These are phyloP conservation scores for Eucalyptus sideroxylon DNA, from an alignment of 345 rosid genomes.

Conservation along the genomic window DNA sequence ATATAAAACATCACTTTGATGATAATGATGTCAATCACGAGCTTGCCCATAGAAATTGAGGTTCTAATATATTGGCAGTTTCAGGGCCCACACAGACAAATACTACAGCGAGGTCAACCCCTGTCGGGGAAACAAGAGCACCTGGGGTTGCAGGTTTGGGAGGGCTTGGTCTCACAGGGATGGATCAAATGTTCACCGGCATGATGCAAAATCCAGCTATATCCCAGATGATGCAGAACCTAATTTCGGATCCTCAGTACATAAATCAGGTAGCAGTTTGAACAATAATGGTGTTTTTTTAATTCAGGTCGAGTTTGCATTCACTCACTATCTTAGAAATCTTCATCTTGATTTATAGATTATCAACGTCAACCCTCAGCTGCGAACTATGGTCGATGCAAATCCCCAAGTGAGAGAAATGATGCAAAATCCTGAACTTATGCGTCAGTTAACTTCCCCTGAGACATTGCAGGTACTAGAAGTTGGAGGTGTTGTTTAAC, in stretches of 20 bases:
- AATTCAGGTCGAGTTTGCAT: not conserved
- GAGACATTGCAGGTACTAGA: conserved; percentile 62
- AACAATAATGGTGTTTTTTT: not conserved
- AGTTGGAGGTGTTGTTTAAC: not conserved
- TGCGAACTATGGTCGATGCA: conserved; percentile 40
- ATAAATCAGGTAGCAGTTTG: conserved; percentile 59
- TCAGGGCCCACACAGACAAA: conserved; percentile 41
- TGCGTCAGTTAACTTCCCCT: conserved; percentile 69
- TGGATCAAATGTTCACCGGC: conserved; percentile 34
- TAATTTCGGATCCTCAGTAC: conserved; percentile 71
- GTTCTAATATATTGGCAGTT: not conserved
- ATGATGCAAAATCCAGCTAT: conserved; percentile 75
- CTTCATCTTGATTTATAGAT: conserved; percentile 18
- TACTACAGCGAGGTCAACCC: conserved; percentile 34
- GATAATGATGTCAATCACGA: not conserved
- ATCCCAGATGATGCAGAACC: conserved; percentile 75
- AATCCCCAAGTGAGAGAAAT: conserved; percentile 80
- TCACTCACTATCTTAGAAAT: not conserved
- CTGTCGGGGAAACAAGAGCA: conserved; percentile 41
- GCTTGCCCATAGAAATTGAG: not conserved
- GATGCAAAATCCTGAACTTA: conserved; percentile 81
- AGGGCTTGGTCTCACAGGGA: conserved; percentile 56
- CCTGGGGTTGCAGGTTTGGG: conserved; percentile 49
- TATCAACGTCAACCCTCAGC: conserved; percentile 42
- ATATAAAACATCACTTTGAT: not conserved